phyloP scores from a whole-genome alignment of 371 early-diverging fungal species.

The Haplosporangium sp. region DNA sequence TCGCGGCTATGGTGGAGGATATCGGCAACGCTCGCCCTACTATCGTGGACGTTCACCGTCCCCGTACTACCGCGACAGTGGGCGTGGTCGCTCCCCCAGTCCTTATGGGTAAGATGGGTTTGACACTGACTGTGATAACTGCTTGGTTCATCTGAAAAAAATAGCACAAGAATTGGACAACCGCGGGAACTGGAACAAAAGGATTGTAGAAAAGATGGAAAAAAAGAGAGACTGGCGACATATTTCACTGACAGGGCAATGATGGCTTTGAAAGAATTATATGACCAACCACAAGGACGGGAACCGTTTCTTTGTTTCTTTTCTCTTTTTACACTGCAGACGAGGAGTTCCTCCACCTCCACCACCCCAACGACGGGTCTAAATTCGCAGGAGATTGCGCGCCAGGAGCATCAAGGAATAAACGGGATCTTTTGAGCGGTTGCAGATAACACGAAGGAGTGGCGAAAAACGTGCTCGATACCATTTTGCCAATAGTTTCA shows the following conservation, averaged over 20 bases:
- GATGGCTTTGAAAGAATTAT: background rate
- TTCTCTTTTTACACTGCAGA: slow-evolving; percentile 31
- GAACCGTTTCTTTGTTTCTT: slow-evolving; percentile 35
- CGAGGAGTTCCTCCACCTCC: slow-evolving; percentile 56
- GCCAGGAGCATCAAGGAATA: slow-evolving; percentile 9
- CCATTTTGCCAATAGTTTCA: too few species aligned
- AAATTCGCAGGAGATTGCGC: slow-evolving; percentile 13
- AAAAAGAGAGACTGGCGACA: background rate
- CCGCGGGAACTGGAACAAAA: too few species aligned
- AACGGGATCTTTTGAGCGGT: too few species aligned
- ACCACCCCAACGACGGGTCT: slow-evolving; percentile 56
- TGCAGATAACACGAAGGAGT: too few species aligned
- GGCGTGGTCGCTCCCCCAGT: slow-evolving; percentile 57
- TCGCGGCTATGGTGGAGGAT: slow-evolving; percentile 44
- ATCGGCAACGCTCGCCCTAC: slow-evolving; percentile 50
- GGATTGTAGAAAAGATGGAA: too few species aligned
- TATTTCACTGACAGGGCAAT: background rate
- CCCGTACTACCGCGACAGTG: slow-evolving; percentile 56
- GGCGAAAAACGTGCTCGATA: too few species aligned
- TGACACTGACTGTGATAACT: background rate
- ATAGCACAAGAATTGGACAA: background rate
- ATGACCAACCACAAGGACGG: slow-evolving; percentile 55
- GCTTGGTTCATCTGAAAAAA: background rate
- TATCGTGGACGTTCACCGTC: slow-evolving; percentile 59
- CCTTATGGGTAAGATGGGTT: slow-evolving; percentile 56